These are phyloP conservation scores for Paramecium tetraurelia DNA, from an alignment of 73 alveolate species.

Conservation along the genomic window DNA sequence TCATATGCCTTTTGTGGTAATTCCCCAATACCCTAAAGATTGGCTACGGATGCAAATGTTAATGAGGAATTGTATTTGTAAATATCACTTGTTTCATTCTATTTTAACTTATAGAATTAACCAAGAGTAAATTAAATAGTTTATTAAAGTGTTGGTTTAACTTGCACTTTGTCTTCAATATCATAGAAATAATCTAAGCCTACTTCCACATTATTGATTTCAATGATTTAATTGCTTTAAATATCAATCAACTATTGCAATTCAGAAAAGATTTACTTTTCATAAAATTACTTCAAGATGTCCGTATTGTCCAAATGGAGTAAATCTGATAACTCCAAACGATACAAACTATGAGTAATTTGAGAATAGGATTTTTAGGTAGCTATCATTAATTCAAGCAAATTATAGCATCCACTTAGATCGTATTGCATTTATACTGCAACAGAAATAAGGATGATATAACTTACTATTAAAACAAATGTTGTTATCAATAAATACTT, in stretches of 20 bases:
- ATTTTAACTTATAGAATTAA: neutral
- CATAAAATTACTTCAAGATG: neutral
- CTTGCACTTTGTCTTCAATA: neutral
- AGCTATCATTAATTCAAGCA: neutral
- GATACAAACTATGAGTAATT: neutral
- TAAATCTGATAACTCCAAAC: neutral
- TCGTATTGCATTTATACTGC: neutral
- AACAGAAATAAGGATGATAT: neutral
- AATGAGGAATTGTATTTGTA: neutral
- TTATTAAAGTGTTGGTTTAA: neutral
- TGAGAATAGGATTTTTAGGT: neutral
- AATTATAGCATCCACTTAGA: neutral
- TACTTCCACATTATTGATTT: neutral
- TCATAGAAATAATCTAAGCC: neutral
- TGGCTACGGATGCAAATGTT: neutral
- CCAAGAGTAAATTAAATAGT: neutral
- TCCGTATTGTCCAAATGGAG: neutral
- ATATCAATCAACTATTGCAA: neutral
- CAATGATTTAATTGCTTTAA: neutral
- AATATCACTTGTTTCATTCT: neutral
- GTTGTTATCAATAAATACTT: neutral
- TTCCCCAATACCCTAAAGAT: neutral
- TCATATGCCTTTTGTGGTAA: constrained; percentile 11
- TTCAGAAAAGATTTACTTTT: neutral
- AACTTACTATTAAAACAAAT: neutral